phyloP scores from a whole-genome alignment of 768 basidiomycete genomes.

The Mycena indigotica region DNA sequence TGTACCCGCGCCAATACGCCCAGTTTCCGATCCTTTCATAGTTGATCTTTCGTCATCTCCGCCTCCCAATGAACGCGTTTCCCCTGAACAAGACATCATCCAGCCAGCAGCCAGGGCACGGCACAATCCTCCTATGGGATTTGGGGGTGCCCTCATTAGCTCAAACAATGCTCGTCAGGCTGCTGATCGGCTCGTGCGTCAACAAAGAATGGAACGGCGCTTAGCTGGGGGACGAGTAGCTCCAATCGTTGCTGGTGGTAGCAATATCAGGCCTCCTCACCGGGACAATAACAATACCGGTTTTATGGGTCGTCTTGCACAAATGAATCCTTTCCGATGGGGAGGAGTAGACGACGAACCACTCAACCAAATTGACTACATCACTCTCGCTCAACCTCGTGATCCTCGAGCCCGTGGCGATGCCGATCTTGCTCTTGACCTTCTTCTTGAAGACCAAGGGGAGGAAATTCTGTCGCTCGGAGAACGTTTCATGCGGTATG shows the following conservation, averaged over 20 bases:
- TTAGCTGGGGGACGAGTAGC: conserved; percentile 14
- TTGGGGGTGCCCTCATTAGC: conserved; percentile 66
- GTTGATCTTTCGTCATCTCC: conserved; percentile 17
- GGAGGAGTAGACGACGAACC: not conserved
- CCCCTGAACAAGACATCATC: not conserved
- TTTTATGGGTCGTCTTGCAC: conserved; percentile 8
- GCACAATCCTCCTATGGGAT: conserved; percentile 58
- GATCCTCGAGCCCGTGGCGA: conserved; percentile 14
- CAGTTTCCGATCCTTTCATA: conserved; percentile 16
- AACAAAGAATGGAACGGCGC: conserved; percentile 12
- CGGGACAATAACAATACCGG: not conserved
- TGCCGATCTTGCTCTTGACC: conserved; percentile 24
- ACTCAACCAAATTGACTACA: conserved; percentile 11
- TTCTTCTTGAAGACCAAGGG: conserved; percentile 15
- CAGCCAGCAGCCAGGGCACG: conserved; percentile 10
- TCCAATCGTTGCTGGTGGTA: conserved; percentile 3
- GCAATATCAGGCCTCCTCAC: not conserved
- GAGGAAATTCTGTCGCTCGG: conserved; percentile 10
- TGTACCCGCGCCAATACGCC: conserved; percentile 26
- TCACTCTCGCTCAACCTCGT: conserved; percentile 3
- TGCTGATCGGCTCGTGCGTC: conserved; percentile 19
- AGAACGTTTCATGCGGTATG: conserved; percentile 21
- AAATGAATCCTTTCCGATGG: conserved; percentile 15
- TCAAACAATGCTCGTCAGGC: conserved; percentile 29
- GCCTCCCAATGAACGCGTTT: conserved; percentile 17